Percentiles rank a stretch among this genome's conserved stretches.
Conservation (phyloP, 2,329 filamentous ascomycete genomes). For the Beauveria medogensis region DNA sequence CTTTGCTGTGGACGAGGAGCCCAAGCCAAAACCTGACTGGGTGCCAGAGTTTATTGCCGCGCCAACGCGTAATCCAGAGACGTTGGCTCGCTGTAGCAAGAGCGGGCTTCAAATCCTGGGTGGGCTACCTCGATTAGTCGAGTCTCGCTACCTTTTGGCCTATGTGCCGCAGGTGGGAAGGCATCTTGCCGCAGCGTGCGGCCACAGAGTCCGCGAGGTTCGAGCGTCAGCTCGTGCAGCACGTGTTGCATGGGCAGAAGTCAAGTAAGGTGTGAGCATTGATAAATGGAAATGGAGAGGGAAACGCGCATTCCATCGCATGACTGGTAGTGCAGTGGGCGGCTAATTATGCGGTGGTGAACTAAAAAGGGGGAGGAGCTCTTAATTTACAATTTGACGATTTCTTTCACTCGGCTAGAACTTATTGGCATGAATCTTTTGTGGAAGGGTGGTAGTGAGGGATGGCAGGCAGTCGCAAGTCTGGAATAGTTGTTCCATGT, state of each 20-base stretch:
- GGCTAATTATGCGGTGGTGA: background rate
- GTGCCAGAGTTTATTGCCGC: slow-evolving; percentile 20
- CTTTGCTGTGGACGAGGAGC: slow-evolving; percentile 21
- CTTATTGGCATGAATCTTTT: background rate
- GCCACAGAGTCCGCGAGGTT: slow-evolving; percentile 45
- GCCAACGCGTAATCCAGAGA: slow-evolving; percentile 14
- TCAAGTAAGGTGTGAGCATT: slow-evolving; percentile 18
- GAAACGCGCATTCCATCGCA: background rate
- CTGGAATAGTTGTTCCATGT: background rate
- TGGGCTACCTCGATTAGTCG: slow-evolving; percentile 39
- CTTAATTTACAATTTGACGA: background rate
- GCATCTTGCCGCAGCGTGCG: slow-evolving; percentile 42
- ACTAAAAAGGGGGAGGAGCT: background rate
- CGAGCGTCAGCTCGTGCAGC: slow-evolving; percentile 41
- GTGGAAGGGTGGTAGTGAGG: too few relatives aligned
- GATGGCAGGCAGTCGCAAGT: too few relatives aligned
- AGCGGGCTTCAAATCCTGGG: slow-evolving; percentile 40
- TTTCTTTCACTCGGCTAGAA: background rate
- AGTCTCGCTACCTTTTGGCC: slow-evolving; percentile 37
- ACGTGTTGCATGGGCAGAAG: slow-evolving; percentile 39
- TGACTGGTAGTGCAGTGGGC: background rate
- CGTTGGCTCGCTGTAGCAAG: slow-evolving; percentile 34
- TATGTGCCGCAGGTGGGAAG: slow-evolving; percentile 37
- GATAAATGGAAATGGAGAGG: background rate
- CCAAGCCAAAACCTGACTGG: slow-evolving; percentile 23